phyloP scores from a whole-genome alignment of 768 basidiomycete genomes.

The Suillus plorans region DNA sequence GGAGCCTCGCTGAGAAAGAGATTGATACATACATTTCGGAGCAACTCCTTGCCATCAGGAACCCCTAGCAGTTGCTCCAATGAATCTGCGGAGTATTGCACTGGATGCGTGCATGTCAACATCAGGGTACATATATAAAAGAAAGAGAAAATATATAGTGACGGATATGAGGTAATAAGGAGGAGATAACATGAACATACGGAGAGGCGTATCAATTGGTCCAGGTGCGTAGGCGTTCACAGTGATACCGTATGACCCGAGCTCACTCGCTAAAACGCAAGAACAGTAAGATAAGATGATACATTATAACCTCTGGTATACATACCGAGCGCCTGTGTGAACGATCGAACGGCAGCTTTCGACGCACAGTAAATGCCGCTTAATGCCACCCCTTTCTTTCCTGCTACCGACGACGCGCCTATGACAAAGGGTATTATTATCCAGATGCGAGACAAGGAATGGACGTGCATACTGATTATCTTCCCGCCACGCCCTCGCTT shows the following conservation, averaged over 20 bases:
- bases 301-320: not conserved
- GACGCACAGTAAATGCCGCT: slow-evolving; percentile 5
- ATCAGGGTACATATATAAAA: not conserved
- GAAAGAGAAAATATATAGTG: not conserved
- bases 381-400: slow-evolving; percentile 31
- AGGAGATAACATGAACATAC: slow-evolving; percentile 9
- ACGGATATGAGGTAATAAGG: not conserved
- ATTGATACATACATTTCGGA: not conserved
- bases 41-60: not conserved
- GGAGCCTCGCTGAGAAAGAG: not conserved
- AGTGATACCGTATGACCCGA: not conserved
- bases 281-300: not conserved
- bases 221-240: slow-evolving; percentile 20
- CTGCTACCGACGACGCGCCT: slow-evolving; percentile 35
- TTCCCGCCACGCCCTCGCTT: slow-evolving; percentile 41
- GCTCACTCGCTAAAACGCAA: slow-evolving; percentile 20
- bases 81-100: not conserved
- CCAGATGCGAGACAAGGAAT: not conserved
- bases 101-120: not conserved
- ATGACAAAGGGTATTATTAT: not conserved
- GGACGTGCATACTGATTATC: slow-evolving; percentile 34
- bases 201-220: slow-evolving; percentile 14
- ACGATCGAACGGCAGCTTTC: slow-evolving; percentile 9
- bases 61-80: not conserved
- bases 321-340: slow-evolving; percentile 6